phyloP scores from a whole-genome alignment of 768 basidiomycete species.

The Agrocybe praecox region DNA sequence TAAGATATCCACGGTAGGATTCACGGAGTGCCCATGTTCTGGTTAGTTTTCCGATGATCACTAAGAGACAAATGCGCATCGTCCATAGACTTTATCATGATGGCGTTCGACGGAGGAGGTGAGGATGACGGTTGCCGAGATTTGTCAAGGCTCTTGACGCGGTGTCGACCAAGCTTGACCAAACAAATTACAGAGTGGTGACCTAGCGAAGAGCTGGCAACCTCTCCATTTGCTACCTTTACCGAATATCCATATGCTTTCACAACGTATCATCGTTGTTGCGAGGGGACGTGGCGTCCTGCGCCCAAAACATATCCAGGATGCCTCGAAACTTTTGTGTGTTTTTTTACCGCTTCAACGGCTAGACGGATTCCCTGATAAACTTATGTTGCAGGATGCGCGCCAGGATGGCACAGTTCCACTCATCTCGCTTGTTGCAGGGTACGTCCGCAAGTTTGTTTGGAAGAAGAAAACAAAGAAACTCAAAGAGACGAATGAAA shows the following conservation, averaged over 20 bases:
- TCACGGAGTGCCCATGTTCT: too few relatives aligned
- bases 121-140: background rate
- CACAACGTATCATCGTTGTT: slow-evolving; percentile 66
- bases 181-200: slow-evolving; percentile 19
- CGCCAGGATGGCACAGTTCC: slow-evolving; percentile 62
- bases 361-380: slow-evolving; percentile 35
- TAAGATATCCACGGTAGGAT: too few relatives aligned
- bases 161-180: slow-evolving; percentile 4
- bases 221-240: background rate
- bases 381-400: slow-evolving; percentile 42
- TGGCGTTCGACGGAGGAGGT: background rate
- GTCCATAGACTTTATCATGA: background rate
- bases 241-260: slow-evolving; percentile 54
- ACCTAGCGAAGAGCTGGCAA: slow-evolving; percentile 11
- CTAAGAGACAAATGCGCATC: too few relatives aligned
- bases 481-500: background rate
- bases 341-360: slow-evolving; percentile 9
- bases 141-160: background rate
- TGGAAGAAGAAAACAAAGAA: background rate
- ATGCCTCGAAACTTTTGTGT: slow-evolving; percentile 25
- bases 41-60: too few relatives aligned
- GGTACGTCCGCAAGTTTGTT: slow-evolving; percentile 42
- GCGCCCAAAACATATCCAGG: slow-evolving; percentile 34
- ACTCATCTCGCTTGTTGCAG: slow-evolving; percentile 68
- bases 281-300: slow-evolving; percentile 61